These are phyloP conservation scores for Vitis rupestris DNA, from an alignment of 164 flowering plant genomes.

Conservation along the genomic window DNA sequence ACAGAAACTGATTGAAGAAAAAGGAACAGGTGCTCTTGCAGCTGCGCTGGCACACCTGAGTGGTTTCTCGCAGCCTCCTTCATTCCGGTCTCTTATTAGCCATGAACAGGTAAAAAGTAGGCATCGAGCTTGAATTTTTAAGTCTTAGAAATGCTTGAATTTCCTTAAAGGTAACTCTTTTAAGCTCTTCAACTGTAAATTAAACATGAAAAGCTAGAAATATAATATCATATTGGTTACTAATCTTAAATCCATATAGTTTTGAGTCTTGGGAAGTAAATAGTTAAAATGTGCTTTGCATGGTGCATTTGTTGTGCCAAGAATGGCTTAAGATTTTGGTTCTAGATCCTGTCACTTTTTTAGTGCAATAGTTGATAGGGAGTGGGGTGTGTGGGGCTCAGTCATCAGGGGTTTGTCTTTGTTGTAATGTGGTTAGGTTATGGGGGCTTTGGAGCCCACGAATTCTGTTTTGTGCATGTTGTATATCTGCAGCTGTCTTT, in stretches of 20 bases:
- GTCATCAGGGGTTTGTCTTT: too few species aligned
- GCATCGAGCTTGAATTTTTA: not conserved
- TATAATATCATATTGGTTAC: not conserved
- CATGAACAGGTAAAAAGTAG: conserved; percentile 74
- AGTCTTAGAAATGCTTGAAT: not conserved
- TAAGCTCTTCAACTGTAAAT: not conserved
- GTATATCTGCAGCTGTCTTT: too few species aligned
- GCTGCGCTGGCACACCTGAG: conserved; percentile 96
- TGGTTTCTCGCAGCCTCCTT: conserved; percentile 95
- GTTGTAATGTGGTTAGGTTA: too few species aligned
- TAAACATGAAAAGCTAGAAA: not conserved
- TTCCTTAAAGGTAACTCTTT: not conserved
- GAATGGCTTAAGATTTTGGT: too few species aligned
- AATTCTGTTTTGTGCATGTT: too few species aligned
- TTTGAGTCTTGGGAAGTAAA: not conserved
- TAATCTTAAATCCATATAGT: not conserved
- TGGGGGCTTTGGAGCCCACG: too few species aligned
- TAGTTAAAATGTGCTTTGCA: too few species aligned
- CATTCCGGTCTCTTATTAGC: conserved; percentile 82
- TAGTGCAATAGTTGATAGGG: too few species aligned
- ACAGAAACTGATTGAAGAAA: conserved; percentile 67
- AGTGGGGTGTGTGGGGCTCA: too few species aligned
- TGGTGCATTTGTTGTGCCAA: too few species aligned
- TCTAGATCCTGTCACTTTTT: too few species aligned
- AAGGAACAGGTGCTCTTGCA: conserved; percentile 83